Conservation (phyloP, 148 eudicot species). For the Agrostemma githago region DNA sequence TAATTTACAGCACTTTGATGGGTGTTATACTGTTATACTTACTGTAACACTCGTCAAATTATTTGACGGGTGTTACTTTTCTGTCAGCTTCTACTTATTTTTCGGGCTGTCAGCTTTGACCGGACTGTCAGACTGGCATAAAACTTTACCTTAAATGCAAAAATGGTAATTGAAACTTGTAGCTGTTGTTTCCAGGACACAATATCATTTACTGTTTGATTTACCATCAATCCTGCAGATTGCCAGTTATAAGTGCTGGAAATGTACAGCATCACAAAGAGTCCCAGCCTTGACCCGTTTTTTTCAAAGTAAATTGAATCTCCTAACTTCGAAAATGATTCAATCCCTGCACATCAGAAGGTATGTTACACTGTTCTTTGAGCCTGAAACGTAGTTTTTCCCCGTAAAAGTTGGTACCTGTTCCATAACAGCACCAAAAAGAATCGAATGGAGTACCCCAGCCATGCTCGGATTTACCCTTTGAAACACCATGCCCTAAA, state of each 20-base stretch:
- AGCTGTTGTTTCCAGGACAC: constrained; percentile 62
- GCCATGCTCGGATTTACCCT: constrained; percentile 46
- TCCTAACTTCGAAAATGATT: constrained; percentile 91
- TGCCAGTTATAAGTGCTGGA: constrained; percentile 70
- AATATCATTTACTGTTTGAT: constrained; percentile 50
- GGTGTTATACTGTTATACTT: not conserved
- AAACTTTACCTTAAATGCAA: constrained; percentile 29
- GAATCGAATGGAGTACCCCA: constrained; percentile 74
- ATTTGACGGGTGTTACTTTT: too few relatives aligned
- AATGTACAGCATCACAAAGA: constrained; percentile 75
- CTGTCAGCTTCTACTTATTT: too few relatives aligned
- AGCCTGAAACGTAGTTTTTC: not conserved
- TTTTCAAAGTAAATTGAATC: constrained; percentile 93
- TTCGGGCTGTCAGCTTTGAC: not conserved
- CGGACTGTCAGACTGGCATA: not conserved
- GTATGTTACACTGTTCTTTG: not conserved
- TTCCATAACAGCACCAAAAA: constrained; percentile 97
- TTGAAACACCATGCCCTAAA: constrained; percentile 63
- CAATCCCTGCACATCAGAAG: constrained; percentile 46
- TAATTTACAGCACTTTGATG: too few relatives aligned
- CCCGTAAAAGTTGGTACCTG: constrained; percentile 39
- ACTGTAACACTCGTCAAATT: too few relatives aligned
- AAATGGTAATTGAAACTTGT: constrained; percentile 39
- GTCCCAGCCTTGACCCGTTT: constrained; percentile 42
- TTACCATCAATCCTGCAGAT: constrained; percentile 42